These are phyloP conservation scores for Aspergillus felis DNA, from an alignment of 2,329 filamentous ascomycete genomes.

Conservation along the genomic window DNA sequence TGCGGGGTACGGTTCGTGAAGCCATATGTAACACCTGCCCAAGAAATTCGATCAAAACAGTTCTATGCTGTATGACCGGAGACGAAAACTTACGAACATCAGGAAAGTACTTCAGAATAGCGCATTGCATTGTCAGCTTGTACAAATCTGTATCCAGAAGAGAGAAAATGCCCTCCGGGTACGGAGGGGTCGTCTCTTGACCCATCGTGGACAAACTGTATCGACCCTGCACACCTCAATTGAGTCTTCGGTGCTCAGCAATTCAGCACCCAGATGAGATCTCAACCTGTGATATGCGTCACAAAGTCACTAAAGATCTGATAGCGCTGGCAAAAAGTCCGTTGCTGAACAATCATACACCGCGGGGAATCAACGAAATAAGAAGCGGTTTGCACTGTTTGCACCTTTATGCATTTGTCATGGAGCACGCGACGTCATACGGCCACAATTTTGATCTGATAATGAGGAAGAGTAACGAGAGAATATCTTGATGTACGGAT, in stretches of 20 bases:
- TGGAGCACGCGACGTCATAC: background rate
- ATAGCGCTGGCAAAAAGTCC: background rate
- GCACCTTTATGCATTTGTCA: background rate
- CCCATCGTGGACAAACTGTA: constrained; percentile 20
- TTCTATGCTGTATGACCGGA: too few relatives aligned
- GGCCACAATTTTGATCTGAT: background rate
- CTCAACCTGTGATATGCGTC: background rate
- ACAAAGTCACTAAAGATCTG: background rate
- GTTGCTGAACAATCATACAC: background rate
- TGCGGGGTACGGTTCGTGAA: constrained; percentile 95
- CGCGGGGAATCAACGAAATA: background rate
- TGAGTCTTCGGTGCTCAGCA: background rate
- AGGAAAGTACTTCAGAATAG: constrained; percentile 87
- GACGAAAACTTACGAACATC: constrained; percentile 47
- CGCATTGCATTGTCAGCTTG: constrained; percentile 99
- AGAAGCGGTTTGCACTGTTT: constrained; percentile 6
- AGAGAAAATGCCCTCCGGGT: constrained; percentile 70
- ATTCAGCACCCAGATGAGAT: background rate
- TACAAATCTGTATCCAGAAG: constrained; percentile 84
- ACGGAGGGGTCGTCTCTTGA: constrained; percentile 21
- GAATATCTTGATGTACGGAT: background rate
- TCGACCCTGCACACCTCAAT: background rate
- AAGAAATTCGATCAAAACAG: constrained; percentile 5
- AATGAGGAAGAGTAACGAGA: background rate
- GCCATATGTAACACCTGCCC: constrained; percentile 71